Evolutionary conservation across 2,329 filamentous ascomycete species (phyloP), one percentile per base, ranked within the genome.

Genomic region (Cercospora nicotianae): DNA sequence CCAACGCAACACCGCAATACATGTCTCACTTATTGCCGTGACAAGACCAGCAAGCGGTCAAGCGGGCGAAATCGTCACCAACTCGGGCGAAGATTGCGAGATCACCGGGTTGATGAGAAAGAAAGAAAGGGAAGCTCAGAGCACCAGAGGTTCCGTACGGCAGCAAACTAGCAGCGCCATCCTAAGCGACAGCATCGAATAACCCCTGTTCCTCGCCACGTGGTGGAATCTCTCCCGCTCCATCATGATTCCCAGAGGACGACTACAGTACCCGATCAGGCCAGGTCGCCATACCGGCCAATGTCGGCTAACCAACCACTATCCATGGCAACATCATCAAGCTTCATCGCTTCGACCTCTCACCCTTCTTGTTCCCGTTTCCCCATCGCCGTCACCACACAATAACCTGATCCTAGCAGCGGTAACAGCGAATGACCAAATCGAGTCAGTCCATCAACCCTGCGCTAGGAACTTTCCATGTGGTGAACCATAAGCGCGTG

Each of bases 361-460:
- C 9, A 51, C 18, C 45, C n/a, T 51, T 23, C 45, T 20, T 18
- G 4, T 51, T 51, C n/a, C 45, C 45, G 18, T 20, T 51, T 18
- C 18, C 18, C 45, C n/a, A 51, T 51, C 4, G 20, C 9, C 45
- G 23, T 51, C 20, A 20, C 3, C 45, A 20, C 45, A 51, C 45
- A 6, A 20, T 10, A 23, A 20, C 45, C 18, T 51, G 45, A 51
- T 51, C 45, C 45, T 20, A 51, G 45, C 18, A 51, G 45, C 9
- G 18, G 45, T 20, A 20, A 18, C 45, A 51, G 23, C 18, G 20
- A 51, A 51, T 53, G 5, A 18, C 60, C 60, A 16, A 20, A 63
- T 63, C n/a, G 42, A 51, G 60, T 23, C 60, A 63, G n/a, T 63
- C 60, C 60, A 63, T 53, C 42, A 63, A 20, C 60, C 60, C n/a